A percentile compares a stretch with the other conserved stretches of the same genome.
These are phyloP conservation scores for Alternaria metachromatica DNA, from an alignment of 2,329 filamentous ascomycete genomes.

Conservation along the genomic window DNA sequence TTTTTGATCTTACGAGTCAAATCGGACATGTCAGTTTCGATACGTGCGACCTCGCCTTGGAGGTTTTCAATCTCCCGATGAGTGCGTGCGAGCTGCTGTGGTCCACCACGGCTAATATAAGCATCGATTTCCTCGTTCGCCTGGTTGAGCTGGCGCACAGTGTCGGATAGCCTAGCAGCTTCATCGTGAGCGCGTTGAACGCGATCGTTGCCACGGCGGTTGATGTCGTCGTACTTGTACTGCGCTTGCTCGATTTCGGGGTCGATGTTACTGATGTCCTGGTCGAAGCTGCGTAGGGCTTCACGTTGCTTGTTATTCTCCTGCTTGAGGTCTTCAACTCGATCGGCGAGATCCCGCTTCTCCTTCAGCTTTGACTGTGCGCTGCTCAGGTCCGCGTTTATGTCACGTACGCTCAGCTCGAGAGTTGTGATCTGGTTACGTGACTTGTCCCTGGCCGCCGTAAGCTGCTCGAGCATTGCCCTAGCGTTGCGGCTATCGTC, in stretches of 20 bases:
- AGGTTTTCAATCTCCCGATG: conserved; percentile 72
- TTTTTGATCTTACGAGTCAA: conserved; percentile 76
- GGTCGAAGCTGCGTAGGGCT: conserved; percentile 71
- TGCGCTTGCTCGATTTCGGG: conserved; percentile 79
- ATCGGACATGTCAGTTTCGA: conserved; percentile 71
- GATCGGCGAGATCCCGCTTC: conserved; percentile 72
- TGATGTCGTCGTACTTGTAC: conserved; percentile 77
- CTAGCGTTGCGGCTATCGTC: conserved; percentile 73
- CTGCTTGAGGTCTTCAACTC: conserved; percentile 76
- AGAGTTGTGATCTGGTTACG: conserved; percentile 71
- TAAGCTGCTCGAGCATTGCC: conserved; percentile 68
- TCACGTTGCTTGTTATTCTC: conserved; percentile 73
- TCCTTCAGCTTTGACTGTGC: conserved; percentile 80
- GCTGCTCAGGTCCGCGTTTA: conserved; percentile 73
- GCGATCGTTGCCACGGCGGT: conserved; percentile 71
- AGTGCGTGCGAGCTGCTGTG: conserved; percentile 72
- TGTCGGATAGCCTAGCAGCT: conserved; percentile 74
- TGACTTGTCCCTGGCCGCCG: conserved; percentile 73
- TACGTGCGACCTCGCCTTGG: conserved; percentile 67
- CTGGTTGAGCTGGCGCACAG: conserved; percentile 76
- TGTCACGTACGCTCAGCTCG: conserved; percentile 79
- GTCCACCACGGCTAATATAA: conserved; percentile 79
- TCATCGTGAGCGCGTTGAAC: conserved; percentile 76
- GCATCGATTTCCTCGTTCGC: conserved; percentile 78
- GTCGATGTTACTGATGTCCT: conserved; percentile 74